Evolutionary conservation across 108 stramenopile species (phyloP).

Genomic region (Fistulifera pelliculosa): DNA sequence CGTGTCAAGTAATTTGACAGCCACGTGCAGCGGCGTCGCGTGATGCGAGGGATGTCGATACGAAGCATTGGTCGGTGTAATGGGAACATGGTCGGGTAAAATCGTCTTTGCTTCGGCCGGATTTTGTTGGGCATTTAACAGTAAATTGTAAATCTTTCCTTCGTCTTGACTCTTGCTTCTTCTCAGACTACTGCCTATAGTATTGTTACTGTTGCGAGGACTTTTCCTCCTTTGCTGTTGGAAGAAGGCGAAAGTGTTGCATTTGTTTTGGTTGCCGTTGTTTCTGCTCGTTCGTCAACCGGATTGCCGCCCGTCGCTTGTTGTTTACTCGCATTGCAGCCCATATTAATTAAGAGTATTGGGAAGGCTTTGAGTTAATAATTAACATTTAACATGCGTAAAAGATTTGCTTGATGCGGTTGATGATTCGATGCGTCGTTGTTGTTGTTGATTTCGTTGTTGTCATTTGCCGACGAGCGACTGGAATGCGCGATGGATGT

Average conservation of each 20-base stretch:
- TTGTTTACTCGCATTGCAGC: slow-evolving; percentile 6
- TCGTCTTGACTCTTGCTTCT: slow-evolving; percentile 5
- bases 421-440: no score
- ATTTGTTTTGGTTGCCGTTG: not conserved
- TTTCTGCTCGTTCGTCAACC: not conserved
- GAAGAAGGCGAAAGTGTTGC: not conserved
- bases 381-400: no score
- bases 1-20: slow-evolving; percentile 37
- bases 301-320: not conserved
- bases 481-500: no score
- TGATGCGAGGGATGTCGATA: slow-evolving; percentile 39
- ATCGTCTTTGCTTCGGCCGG: slow-evolving; percentile 1
- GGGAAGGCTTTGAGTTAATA: no score
- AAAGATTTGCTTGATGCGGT: no score
- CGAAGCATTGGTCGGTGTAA: slow-evolving; percentile 3
- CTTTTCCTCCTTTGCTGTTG: not conserved
- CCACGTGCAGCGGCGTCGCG: slow-evolving; percentile 65
- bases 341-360: slow-evolving; percentile 2
- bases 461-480: no score
- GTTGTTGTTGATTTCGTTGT: no score
- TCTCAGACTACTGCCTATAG: no score
- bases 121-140: slow-evolving; percentile 14
- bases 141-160: slow-evolving; percentile 16
- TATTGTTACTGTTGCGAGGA: not conserved
- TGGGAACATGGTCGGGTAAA: slow-evolving; percentile 4